Percentiles rank a stretch among this genome's conserved stretches.
Evolutionary conservation across 2,329 filamentous ascomycete genomes (phyloP).

Genomic region (Alternaria triticimaculans): DNA sequence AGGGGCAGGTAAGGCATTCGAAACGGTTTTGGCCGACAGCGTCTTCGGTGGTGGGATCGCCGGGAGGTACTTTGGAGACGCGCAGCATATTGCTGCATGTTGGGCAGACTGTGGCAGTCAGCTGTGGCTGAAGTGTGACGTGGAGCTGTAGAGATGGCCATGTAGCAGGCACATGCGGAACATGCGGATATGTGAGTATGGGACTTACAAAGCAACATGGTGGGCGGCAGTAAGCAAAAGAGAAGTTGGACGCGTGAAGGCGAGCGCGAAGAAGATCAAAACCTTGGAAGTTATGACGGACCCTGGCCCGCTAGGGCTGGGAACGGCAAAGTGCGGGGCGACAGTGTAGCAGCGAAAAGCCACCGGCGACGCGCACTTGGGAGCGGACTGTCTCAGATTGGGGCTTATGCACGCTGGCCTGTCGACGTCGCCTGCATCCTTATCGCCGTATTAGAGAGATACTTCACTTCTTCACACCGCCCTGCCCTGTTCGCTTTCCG

Average conservation of each 20-base stretch:
- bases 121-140: neutral
- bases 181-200: neutral
- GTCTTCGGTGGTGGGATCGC: constrained; percentile 47
- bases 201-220: constrained; percentile 71
- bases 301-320: constrained; percentile 23
- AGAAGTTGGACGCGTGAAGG: neutral
- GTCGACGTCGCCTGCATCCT: neutral
- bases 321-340: constrained; percentile 37
- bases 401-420: constrained; percentile 17
- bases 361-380: constrained; percentile 19
- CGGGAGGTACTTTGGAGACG: constrained; percentile 61
- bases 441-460: neutral
- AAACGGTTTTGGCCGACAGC: constrained; percentile 72
- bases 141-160: neutral
- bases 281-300: constrained; percentile 41
- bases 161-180: neutral
- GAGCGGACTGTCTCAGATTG: constrained; percentile 24
- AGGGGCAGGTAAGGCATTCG: constrained; percentile 94
- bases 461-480: constrained; percentile 9
- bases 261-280: constrained; percentile 21
- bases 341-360: constrained; percentile 11
- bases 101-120: constrained; percentile 68
- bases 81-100: constrained; percentile 84
- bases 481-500: constrained; percentile 10
- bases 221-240: constrained; percentile 8